Base-by-base conservation (phyloP, 257 asterid species). In the Lithospermum erythrorhizon region DNA sequence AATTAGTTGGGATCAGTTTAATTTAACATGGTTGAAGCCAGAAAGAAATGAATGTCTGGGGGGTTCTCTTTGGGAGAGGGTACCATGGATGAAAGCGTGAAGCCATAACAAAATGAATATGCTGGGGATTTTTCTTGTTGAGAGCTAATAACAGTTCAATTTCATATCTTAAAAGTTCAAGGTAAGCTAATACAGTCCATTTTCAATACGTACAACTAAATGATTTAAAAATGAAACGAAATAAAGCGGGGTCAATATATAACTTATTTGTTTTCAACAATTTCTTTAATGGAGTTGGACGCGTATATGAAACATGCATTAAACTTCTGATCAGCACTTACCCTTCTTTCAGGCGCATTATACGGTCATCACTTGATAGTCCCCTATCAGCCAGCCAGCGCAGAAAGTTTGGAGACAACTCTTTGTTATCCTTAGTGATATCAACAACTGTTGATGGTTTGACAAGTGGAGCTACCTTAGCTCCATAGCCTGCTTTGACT, bases 401-500 rank as follows among this genome's bases (percentile, higher is more conserved):
- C 9, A 71, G 35, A 59, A 79, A 75, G 67, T 73, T 64, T 6
- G 91, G 84, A 47, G 83, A 79, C 23, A 74, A 48, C 47, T 71
- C 82, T 68, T 61, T 73, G 71, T 83, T 79, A 30, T 66, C 72
- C 53, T 74, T 66, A 18, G 74, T 70, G 21, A 77, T 62, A 59
- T 83, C 78, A 29, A 79, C 63, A 62, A 73, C 75, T 23, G 76
- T 70, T n/a, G 78, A 55, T 66, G 82, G 78, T 37, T 76, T 70
- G 63, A 81, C 84, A 61, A 79, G 72, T 18, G 87, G 82, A 9
- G 81, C 70, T 23, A 83, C 84, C 60, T 77, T 79, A 16, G 87
- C 83, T 66, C 86, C 86, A 58, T 77, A 71, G 27, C 87, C 91
- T 53, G 91, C 80, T 73, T 83, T 83, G 23, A 83, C 86, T 41